A percentile compares a stretch with the other conserved stretches of the same genome.
Conservation (phyloP, 2,329 filamentous ascomycete species). For the Paecilomyces sp. region DNA sequence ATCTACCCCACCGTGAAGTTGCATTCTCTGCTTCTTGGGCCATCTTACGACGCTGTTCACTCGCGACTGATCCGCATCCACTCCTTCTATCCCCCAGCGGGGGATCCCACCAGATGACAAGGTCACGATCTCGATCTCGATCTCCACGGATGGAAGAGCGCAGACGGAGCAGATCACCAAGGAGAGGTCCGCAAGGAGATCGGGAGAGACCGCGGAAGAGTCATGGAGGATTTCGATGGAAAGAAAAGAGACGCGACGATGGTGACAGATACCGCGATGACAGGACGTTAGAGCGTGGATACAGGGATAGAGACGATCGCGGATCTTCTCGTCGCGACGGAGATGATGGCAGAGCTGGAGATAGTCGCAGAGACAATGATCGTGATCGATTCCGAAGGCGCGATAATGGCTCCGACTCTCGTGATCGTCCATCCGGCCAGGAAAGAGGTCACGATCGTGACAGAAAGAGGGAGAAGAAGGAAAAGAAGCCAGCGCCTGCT, state of each 20-base stretch:
- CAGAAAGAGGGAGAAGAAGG: slow-evolving; percentile 29
- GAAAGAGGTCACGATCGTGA: slow-evolving; percentile 16
- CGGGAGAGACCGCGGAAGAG: slow-evolving; percentile 34
- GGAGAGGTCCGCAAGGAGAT: slow-evolving; percentile 25
- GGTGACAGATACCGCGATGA: slow-evolving; percentile 39
- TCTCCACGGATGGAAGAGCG: slow-evolving; percentile 26
- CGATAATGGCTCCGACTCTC: slow-evolving; percentile 5
- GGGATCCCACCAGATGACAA: not conserved
- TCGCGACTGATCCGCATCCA: not conserved
- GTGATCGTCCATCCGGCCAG: slow-evolving; percentile 1
- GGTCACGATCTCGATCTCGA: slow-evolving; percentile 8
- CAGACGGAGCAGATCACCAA: slow-evolving; percentile 38
- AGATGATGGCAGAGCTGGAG: slow-evolving; percentile 21
- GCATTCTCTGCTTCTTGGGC: not conserved
- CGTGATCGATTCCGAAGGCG: slow-evolving; percentile 16
- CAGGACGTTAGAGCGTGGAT: slow-evolving; percentile 47
- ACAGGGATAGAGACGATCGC: slow-evolving; percentile 32
- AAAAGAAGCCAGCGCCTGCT: slow-evolving; percentile 25
- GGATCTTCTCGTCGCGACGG: slow-evolving; percentile 31
- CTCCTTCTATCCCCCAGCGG: not conserved
- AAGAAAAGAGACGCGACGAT: slow-evolving; percentile 50
- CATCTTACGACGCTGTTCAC: not conserved
- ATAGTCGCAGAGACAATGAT: slow-evolving; percentile 16
- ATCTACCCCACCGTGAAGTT: not conserved
- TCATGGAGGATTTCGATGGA: slow-evolving; percentile 41